Evolutionary conservation across 176 grass and related monocot genomes (phyloP).

Genomic region (Raddia guianensis): DNA sequence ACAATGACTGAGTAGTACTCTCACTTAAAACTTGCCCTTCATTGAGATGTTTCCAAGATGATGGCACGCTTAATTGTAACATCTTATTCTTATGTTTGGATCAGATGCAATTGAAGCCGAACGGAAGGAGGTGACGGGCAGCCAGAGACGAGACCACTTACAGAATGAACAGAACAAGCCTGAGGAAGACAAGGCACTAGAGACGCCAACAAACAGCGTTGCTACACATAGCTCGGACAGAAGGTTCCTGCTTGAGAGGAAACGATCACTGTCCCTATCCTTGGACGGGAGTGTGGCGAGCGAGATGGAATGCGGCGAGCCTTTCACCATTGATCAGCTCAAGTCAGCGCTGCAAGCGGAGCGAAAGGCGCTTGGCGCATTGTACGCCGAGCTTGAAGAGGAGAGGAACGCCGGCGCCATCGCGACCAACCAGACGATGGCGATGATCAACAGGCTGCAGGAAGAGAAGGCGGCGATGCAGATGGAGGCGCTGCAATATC

Average conservation of each 20-base stretch:
- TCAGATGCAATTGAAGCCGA: slow-evolving; percentile 36
- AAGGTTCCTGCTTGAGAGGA: slow-evolving; percentile 60
- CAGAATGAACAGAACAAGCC: slow-evolving; percentile 43
- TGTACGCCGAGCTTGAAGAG: slow-evolving; percentile 94
- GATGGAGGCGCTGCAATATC: slow-evolving; percentile 99
- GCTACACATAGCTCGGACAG: slow-evolving; percentile 48
- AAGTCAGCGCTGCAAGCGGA: slow-evolving; percentile 59
- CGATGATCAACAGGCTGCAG: slow-evolving; percentile 98
- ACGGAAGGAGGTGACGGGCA: slow-evolving; percentile 2
- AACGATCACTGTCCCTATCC: slow-evolving; percentile 64
- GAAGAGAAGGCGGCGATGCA: slow-evolving; percentile 99
- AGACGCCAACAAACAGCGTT: slow-evolving; percentile 64
- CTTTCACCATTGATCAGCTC: slow-evolving; percentile 67
- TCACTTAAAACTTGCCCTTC: background rate
- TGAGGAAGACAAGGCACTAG: slow-evolving; percentile 63
- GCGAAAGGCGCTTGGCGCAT: slow-evolving; percentile 61
- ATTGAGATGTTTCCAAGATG: background rate
- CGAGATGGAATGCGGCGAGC: slow-evolving; percentile 60
- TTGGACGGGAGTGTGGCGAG: slow-evolving; percentile 67
- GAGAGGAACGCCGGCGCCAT: slow-evolving; percentile 87
- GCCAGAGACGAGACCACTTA: slow-evolving; percentile 17
- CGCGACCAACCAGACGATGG: slow-evolving; percentile 94
- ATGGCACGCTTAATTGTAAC: background rate
- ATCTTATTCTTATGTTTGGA: background rate
- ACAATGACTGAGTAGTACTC: slow-evolving; percentile 6